phyloP scores from a whole-genome alignment of 1,284 basidiomycete species.

The Ceratobasidium theobromae region DNA sequence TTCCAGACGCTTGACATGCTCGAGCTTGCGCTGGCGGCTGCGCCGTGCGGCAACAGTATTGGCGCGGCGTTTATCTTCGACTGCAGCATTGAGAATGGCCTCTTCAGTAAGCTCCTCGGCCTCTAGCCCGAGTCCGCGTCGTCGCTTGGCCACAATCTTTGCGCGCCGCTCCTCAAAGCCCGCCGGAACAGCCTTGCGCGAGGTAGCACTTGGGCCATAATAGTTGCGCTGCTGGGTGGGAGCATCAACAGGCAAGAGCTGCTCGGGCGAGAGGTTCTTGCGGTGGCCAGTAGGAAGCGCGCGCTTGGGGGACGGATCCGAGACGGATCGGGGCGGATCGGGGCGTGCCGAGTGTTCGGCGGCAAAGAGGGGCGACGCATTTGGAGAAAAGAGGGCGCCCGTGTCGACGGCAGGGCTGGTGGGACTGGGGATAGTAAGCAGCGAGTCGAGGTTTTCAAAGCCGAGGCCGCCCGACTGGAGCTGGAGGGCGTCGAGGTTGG shows the following conservation, averaged over 20 bases:
- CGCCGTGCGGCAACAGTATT: slow-evolving; percentile 79
- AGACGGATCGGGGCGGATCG: slow-evolving; percentile 31
- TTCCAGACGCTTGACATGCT: slow-evolving; percentile 67
- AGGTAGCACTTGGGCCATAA: slow-evolving; percentile 57
- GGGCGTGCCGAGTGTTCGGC: background rate
- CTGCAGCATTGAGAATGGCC: slow-evolving; percentile 51
- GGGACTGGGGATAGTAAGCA: slow-evolving; percentile 6
- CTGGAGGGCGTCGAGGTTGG: slow-evolving; percentile 1
- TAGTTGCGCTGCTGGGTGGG: slow-evolving; percentile 62
- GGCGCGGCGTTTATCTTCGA: slow-evolving; percentile 74
- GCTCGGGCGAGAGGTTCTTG: slow-evolving; percentile 53
- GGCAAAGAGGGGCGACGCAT: slow-evolving; percentile 2
- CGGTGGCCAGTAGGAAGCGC: slow-evolving; percentile 52
- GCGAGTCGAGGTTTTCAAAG: slow-evolving; percentile 13
- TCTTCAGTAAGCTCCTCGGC: slow-evolving; percentile 51
- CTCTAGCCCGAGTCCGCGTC: slow-evolving; percentile 31
- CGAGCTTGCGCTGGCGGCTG: slow-evolving; percentile 72
- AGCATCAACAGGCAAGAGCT: slow-evolving; percentile 57
- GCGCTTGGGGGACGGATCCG: slow-evolving; percentile 51
- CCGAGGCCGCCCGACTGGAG: slow-evolving; percentile 9
- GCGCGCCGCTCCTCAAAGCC: slow-evolving; percentile 45
- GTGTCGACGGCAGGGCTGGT: slow-evolving; percentile 26
- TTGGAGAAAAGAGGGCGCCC: slow-evolving; percentile 3
- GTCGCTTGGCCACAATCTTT: slow-evolving; percentile 41
- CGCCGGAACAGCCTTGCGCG: slow-evolving; percentile 57